These are phyloP conservation scores for Nissolia schottii DNA, from an alignment of 306 rosid species.

Conservation along the genomic window DNA sequence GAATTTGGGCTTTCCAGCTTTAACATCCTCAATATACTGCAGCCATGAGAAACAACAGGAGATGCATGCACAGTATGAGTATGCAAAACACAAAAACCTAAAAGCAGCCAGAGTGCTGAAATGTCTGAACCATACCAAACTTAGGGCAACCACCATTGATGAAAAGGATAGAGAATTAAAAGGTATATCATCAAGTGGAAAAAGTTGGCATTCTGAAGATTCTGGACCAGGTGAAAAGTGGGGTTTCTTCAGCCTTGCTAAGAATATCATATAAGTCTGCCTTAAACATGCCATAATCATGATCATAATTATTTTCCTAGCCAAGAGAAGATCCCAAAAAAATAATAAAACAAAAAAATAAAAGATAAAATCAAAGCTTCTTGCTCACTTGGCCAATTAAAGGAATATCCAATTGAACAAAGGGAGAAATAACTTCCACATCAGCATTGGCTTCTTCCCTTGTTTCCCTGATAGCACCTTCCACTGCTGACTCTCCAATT, in stretches of 20 bases:
- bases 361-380: slow-evolving; percentile 10
- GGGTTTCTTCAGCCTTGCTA: slow-evolving; percentile 78
- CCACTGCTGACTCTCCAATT: slow-evolving; percentile 92
- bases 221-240: slow-evolving; percentile 97
- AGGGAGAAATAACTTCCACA: slow-evolving; percentile 81
- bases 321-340: background rate
- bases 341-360: background rate
- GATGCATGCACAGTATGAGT: background rate
- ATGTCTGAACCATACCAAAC: slow-evolving; percentile 53
- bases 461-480: slow-evolving; percentile 96
- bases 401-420: slow-evolving; percentile 95
- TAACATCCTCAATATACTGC: slow-evolving; percentile 83
- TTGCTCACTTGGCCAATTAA: slow-evolving; percentile 82
- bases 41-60: slow-evolving; percentile 28
- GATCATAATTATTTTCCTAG: slow-evolving; percentile 25
- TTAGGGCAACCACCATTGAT: slow-evolving; percentile 89
- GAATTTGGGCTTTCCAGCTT: slow-evolving; percentile 64
- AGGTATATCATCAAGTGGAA: slow-evolving; percentile 79
- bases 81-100: background rate
- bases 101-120: background rate
- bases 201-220: slow-evolving; percentile 80
- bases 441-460: slow-evolving; percentile 97
- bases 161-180: slow-evolving; percentile 84
- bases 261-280: slow-evolving; percentile 86
- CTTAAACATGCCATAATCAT: slow-evolving; percentile 29